A percentile compares a stretch with the other conserved stretches of the same genome.
These are phyloP conservation scores for Plasmodium gallinaceum DNA, from an alignment of 169 alveolate species.

Conservation along the genomic window DNA sequence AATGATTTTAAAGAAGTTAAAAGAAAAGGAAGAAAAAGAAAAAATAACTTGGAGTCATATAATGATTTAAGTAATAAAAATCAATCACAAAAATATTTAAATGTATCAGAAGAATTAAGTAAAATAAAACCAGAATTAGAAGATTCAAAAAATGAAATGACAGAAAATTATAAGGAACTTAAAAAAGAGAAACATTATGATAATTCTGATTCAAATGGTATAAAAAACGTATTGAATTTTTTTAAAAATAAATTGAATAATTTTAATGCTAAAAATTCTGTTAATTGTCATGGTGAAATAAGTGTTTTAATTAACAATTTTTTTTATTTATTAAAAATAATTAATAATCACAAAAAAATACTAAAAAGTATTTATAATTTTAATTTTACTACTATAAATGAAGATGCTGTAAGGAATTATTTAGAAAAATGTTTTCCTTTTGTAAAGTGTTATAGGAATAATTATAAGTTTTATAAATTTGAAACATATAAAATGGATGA, in stretches of 20 bases:
- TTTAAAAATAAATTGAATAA: conserved; percentile 40
- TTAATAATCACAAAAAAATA: conserved; percentile 21
- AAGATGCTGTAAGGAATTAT: conserved; percentile 17
- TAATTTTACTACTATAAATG: conserved; percentile 17
- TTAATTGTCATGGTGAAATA: conserved; percentile 41
- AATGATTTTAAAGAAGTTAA: conserved; percentile 32
- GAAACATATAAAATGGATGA: too few species aligned
- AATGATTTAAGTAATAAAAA: neutral
- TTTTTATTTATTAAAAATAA: conserved; percentile 9
- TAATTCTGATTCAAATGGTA: neutral
- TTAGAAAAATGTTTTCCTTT: conserved; percentile 36
- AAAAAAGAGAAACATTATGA: conserved; percentile 7
- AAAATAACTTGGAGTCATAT: conserved; percentile 9
- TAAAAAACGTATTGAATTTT: conserved; percentile 18
- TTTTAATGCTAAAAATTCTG: conserved; percentile 17
- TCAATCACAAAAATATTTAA: neutral
- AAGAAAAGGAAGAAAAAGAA: conserved; percentile 62
- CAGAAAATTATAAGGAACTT: neutral
- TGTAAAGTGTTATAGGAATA: conserved; percentile 13
- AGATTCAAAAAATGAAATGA: conserved; percentile 5
- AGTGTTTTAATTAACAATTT: conserved; percentile 35
- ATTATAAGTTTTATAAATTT: conserved; percentile 1
- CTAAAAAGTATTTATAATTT: conserved; percentile 21
- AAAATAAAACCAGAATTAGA: conserved; percentile 36
- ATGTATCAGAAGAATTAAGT: neutral